Base-by-base conservation (phyloP, 371 early-diverging fungal genomes). In the Mucor sp. region DNA sequence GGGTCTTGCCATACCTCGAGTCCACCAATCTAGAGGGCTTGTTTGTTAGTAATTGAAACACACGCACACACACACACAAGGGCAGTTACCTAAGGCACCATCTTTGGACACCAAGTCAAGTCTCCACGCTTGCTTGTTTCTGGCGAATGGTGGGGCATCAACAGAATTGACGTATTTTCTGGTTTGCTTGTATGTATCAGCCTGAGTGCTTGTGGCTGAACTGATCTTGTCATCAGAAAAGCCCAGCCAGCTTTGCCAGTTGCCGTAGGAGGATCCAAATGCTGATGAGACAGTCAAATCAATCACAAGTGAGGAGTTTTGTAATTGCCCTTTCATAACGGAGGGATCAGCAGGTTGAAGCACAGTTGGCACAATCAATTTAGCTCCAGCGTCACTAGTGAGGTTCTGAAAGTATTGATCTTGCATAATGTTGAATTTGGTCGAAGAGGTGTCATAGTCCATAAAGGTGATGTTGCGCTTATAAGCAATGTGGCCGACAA, bases 141-240 rank as follows among this genome's bases (percentile, higher is more conserved):
- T 47, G 47, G 66, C 69, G 55, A 77, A 77, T 27, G 77, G 77
- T 43, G 77, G 77, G 2, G 74, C 77, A 30, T 77, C 56, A 4
- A 66, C 62, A 17, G 57, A 50, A 41, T 74, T 77, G 6, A 74
- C 57, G 23, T 77, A 77, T 17, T 65, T 56, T 44, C 58, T 58
- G 14, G 55, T 53, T 27, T 58, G 23, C 32, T 55, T 44, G 47
- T 58, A 65, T 14, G 21, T 44, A 11, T 33, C 43, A n/a, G 63
- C 56, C 27, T 69, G 68, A 21, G 63, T 47, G 11, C 50, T 39
- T 9, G 47, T 53, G 4, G 62, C 74, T 37, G 62, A 58, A 12
- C 57, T 33, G 25, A 72, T 60, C 7, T 65, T 47, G 4, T 41
- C 41, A 8, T 63, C 56, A 23, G 62, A 58, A 30, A 69, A 77